Evolutionary conservation across 768 basidiomycete species (phyloP), one percentile per base, ranked within the genome.

Genomic region (Tylopilus intermedius): DNA sequence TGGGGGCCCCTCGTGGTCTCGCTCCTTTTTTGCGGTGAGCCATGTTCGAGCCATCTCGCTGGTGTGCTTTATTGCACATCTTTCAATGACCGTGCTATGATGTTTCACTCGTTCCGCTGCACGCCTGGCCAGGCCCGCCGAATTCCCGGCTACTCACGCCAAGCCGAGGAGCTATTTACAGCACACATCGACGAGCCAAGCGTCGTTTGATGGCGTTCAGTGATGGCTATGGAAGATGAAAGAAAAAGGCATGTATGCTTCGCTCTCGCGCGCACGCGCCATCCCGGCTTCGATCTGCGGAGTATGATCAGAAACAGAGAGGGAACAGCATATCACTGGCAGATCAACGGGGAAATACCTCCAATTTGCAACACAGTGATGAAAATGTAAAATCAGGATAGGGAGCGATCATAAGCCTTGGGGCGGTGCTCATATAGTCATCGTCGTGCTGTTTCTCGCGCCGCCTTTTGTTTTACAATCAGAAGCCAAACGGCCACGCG

Each of bases 271-370:
- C 38, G 37, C n/a, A 6, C n/a, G 2, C 38, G n/a, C n/a, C 51
- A 40, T 40, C 45, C 46, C 39, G 29, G 57, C 55, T 59, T 61
- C 64, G 62, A 62, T 63, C 59, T 65, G 64, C 55, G 64, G 57
- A 59, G 65, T 53, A 38, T 18, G 53, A 59, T 61, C 44, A 56
- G 51, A 29, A 10, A 30, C 30, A 10, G 8, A 22, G 9, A 22
- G 7, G 7, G 38, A 38, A 18, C 47, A 58, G 43, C 26, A 43
- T 32, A 59, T 62, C 52, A 18, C 18, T 18, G 18, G 18, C 18
- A 55, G 33, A 61, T 58, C 55, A 60, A 63, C 27, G 53, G 55
- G 51, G 54, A 9, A 11, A 21, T 8, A 8, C 35, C 35, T 6
- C 13, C 11, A 6, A 40, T 40, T 40, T 40, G 9, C 39, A 40